phyloP scores from a whole-genome alignment of 148 eudicot genomes.

The Heliamphora exappendiculata region DNA sequence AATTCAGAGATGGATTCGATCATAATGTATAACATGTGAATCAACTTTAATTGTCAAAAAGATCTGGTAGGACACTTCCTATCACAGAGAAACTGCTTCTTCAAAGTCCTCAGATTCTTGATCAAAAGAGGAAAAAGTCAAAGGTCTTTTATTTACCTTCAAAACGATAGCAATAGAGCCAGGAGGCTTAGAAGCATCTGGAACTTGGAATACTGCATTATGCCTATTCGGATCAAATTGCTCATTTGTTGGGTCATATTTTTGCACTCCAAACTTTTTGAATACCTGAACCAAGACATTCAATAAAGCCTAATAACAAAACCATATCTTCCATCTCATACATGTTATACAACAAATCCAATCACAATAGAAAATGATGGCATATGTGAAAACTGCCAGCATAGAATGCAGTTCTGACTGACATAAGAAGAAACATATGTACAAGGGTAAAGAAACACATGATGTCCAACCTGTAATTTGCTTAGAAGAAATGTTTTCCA shows the following conservation, averaged over 20 bases:
- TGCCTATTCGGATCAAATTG: constrained; percentile 89
- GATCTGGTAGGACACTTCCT: no score
- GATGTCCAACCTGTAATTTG: background rate
- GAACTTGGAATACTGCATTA: constrained; percentile 91
- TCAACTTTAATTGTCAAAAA: no score
- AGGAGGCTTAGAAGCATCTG: constrained; percentile 73
- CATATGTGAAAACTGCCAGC: background rate
- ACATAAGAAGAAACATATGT: background rate
- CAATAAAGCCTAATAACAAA: constrained; percentile 3
- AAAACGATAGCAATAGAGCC: constrained; percentile 80
- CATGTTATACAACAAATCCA: background rate
- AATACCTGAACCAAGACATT: constrained; percentile 47
- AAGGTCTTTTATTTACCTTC: constrained; percentile 43
- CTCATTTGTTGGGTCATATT: constrained; percentile 69
- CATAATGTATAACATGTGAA: no score
- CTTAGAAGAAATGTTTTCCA: background rate
- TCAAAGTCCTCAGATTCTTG: background rate
- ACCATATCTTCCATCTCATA: background rate
- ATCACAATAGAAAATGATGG: background rate
- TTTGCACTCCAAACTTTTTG: constrained; percentile 71
- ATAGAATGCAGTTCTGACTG: background rate
- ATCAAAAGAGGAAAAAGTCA: background rate
- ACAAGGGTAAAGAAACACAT: background rate
- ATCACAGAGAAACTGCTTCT: background rate
- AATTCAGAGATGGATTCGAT: background rate